Conservation (phyloP, 2,329 filamentous ascomycete species). For the Clarireedia paspali region DNA sequence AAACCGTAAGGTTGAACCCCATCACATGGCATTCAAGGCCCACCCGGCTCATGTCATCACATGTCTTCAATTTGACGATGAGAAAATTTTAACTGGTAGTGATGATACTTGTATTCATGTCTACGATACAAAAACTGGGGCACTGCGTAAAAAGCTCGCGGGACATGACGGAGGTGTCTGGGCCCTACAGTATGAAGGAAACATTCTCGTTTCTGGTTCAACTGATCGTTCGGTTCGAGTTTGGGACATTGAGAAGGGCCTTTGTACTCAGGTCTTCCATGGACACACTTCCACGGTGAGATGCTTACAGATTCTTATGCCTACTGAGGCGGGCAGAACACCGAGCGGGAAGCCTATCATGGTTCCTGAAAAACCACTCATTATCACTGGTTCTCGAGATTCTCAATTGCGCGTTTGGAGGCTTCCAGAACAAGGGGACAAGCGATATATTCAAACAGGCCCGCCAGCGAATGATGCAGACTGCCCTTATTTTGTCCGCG, state of each 20-base stretch:
- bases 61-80: conserved; percentile 92
- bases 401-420: conserved; percentile 93
- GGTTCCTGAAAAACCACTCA: conserved; percentile 89
- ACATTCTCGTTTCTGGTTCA: conserved; percentile 89
- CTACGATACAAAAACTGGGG: conserved; percentile 93
- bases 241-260: conserved; percentile 92
- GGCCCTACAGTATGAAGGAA: conserved; percentile 94
- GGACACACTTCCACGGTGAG: conserved; percentile 96
- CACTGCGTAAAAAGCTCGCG: conserved; percentile 71
- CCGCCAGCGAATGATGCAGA: conserved; percentile 67
- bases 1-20: conserved; percentile 71
- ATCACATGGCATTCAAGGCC: conserved; percentile 91
- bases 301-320: conserved; percentile 89
- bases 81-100: conserved; percentile 96
- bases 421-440: conserved; percentile 72
- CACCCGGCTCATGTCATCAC: conserved; percentile 96
- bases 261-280: conserved; percentile 92
- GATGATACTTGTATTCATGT: conserved; percentile 98
- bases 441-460: conserved; percentile 70
- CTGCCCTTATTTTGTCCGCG: conserved; percentile 91
- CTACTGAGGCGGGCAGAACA: conserved; percentile 59
- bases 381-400: conserved; percentile 94
- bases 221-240: conserved; percentile 98
- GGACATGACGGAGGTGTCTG: conserved; percentile 97
- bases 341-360: conserved; percentile 69